phyloP scores from a whole-genome alignment of 495 filamentous ascomycete genomes.

The Rostrohypoxylon terebratum region DNA sequence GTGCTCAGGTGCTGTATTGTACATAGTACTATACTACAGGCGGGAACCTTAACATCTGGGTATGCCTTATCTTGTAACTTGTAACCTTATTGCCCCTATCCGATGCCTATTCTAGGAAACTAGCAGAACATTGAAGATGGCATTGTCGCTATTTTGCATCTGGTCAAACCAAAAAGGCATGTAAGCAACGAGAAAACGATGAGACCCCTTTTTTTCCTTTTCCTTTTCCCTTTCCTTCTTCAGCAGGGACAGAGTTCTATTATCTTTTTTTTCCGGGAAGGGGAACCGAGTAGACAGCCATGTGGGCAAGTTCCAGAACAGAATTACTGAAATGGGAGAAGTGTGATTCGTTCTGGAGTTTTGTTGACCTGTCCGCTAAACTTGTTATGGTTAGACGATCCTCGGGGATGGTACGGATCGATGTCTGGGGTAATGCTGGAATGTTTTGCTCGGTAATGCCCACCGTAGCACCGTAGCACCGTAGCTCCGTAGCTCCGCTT shows the following conservation, averaged over 20 bases:
- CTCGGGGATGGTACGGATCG: conserved; percentile 33
- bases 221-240: background rate
- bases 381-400: conserved; percentile 11
- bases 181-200: background rate
- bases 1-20: too few species aligned
- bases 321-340: conserved; percentile 22
- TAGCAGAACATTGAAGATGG: background rate
- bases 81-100: background rate
- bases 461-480: background rate
- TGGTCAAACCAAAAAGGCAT: background rate
- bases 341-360: conserved; percentile 38
- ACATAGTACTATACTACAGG: too few species aligned
- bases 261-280: conserved; percentile 7
- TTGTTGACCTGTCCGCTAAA: conserved; percentile 36
- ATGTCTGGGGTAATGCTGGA: conserved; percentile 35
- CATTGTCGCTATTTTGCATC: background rate
- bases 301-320: conserved; percentile 24
- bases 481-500: conserved; percentile 21
- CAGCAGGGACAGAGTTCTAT: conserved; percentile 3
- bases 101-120: background rate
- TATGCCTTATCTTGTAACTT: background rate
- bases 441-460: conserved; percentile 20
- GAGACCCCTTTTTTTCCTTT: background rate
- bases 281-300: conserved; percentile 27
- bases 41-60: too few species aligned